These are phyloP conservation scores for Pythium plurisporium DNA, from an alignment of 352 stramenopile genomes.

Conservation along the genomic window DNA sequence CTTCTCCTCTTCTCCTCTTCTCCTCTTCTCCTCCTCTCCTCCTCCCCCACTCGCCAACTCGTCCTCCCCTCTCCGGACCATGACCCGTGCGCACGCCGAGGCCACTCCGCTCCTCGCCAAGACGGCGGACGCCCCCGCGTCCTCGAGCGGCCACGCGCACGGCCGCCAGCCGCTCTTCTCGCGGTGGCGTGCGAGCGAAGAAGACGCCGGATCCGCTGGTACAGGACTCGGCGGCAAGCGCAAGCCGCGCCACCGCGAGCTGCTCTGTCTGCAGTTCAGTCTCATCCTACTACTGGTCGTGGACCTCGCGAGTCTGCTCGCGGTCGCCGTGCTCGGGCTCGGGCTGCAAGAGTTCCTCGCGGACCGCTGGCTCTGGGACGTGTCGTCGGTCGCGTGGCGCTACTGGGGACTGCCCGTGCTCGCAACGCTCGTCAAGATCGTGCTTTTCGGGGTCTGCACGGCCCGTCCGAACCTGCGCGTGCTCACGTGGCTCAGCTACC, in stretches of 20 bases:
- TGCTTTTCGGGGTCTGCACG: constrained; percentile 52
- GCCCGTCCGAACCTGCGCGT: constrained; percentile 36
- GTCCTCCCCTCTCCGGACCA: background rate
- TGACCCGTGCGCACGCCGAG: constrained; percentile 23
- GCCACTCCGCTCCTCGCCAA: constrained; percentile 36
- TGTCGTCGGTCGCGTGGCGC: constrained; percentile 44
- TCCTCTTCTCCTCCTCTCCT: background rate
- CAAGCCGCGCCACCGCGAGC: constrained; percentile 31
- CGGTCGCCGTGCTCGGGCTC: constrained; percentile 49
- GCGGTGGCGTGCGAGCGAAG: constrained; percentile 46
- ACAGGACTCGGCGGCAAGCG: constrained; percentile 3
- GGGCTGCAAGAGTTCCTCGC: constrained; percentile 31
- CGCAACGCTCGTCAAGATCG: constrained; percentile 53
- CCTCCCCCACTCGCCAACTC: background rate
- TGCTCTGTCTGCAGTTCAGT: constrained; percentile 67
- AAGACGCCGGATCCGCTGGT: constrained; percentile 1
- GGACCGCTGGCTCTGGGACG: constrained; percentile 45
- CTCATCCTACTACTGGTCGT: constrained; percentile 50
- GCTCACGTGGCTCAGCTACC: constrained; percentile 42
- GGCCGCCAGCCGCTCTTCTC: constrained; percentile 29
- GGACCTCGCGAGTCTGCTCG: constrained; percentile 50
- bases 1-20: background rate
- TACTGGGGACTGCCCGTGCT: constrained; percentile 74
- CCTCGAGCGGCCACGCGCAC: background rate
- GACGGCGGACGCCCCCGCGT: background rate